These are phyloP conservation scores for Fusarium buxicola DNA, from an alignment of 2,329 filamentous ascomycete species.

Conservation along the genomic window DNA sequence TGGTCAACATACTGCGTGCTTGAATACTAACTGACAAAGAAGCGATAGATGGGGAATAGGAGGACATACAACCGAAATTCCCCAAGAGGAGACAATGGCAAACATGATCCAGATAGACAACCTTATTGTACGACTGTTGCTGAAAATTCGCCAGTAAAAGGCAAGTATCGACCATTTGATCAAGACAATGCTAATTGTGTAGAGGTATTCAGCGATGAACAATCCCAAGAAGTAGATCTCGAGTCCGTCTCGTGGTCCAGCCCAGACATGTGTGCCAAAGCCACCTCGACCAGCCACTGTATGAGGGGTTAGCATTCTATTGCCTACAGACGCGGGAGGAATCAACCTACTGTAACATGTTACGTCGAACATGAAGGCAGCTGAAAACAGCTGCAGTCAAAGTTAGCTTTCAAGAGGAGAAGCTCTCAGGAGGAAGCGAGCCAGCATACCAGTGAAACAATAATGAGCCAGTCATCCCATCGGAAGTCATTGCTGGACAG, in stretches of 20 bases:
- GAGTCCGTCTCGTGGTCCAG: not conserved
- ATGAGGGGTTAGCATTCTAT: no score
- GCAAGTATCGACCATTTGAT: conserved; percentile 2
- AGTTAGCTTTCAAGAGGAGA: no score
- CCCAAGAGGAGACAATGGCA: not conserved
- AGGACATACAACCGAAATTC: not conserved
- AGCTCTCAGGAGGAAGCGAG: no score
- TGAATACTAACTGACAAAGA: no score
- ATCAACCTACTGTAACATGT: not conserved
- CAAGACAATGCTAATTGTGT: not conserved
- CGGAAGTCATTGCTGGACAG: not conserved
- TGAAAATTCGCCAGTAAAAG: not conserved
- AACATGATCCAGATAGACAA: not conserved
- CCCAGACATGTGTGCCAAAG: not conserved
- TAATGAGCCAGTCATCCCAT: conserved; percentile 2
- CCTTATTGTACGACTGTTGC: not conserved
- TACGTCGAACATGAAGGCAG: not conserved
- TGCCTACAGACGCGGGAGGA: no score
- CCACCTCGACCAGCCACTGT: not conserved
- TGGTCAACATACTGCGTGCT: not conserved
- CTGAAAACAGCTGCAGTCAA: not conserved
- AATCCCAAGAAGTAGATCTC: not conserved
- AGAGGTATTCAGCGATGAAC: not conserved
- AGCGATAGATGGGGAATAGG: not conserved
- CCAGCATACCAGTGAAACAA: not conserved